A percentile compares a stretch with the other conserved stretches of the same genome.
phyloP scores from a whole-genome alignment of 106 monocot genomes.

The Agapanthus africanus region DNA sequence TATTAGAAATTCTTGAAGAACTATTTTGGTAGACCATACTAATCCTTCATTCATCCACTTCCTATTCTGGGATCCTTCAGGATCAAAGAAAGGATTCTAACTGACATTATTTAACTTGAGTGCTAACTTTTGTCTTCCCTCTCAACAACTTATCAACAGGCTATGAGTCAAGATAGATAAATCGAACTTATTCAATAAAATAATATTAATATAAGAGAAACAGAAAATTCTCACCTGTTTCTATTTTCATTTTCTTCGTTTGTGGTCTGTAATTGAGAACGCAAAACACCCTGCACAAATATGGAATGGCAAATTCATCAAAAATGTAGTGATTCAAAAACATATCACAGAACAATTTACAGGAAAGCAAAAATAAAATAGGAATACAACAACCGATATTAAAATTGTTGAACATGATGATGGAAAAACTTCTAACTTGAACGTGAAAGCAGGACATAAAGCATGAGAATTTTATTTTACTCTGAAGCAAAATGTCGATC shows the following conservation, averaged over 20 bases:
- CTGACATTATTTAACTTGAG: too few species aligned
- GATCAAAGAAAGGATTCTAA: neutral
- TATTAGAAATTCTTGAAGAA: neutral
- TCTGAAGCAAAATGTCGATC: neutral
- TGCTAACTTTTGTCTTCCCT: too few species aligned
- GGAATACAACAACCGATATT: neutral
- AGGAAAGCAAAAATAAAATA: neutral
- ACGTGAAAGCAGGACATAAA: neutral
- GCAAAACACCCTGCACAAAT: constrained; percentile 60
- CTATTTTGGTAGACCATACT: neutral
- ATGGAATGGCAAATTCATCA: constrained; percentile 3
- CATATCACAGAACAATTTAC: neutral
- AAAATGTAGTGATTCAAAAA: neutral
- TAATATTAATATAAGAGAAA: neutral
- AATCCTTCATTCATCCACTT: neutral
- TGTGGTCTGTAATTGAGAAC: constrained; percentile 72
- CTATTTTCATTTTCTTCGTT: constrained; percentile 59
- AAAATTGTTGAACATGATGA: neutral
- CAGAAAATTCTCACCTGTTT: constrained; percentile 32
- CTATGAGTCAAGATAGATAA: neutral
- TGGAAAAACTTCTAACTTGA: neutral
- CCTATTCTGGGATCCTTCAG: neutral
- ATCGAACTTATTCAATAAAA: neutral
- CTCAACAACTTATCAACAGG: neutral
- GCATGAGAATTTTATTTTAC: neutral